phyloP scores from a whole-genome alignment of 495 filamentous ascomycete genomes.

The Hyaloscypha bicolor region DNA sequence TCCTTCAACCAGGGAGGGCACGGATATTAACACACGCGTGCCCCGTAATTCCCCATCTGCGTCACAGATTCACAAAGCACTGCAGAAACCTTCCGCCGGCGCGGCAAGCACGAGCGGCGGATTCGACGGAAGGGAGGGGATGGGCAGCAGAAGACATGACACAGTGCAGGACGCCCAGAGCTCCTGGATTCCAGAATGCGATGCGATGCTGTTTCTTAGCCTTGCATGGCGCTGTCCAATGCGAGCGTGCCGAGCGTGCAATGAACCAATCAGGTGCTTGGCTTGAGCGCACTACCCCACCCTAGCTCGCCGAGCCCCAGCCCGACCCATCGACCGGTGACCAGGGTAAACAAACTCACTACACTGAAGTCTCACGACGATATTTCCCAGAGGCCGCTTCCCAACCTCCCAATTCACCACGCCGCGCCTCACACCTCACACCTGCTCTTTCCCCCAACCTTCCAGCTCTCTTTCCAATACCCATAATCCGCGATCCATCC shows the following conservation, averaged over 20 bases:
- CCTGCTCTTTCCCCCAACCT: not conserved
- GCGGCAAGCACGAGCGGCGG: too few species aligned
- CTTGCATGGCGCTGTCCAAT: too few species aligned
- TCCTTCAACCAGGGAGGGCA: constrained; percentile 4
- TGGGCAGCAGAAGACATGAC: too few species aligned
- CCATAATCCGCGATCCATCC: not conserved
- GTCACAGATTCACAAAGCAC: not conserved
- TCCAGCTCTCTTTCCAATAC: not conserved
- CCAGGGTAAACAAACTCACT: too few species aligned
- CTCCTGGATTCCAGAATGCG: not conserved
- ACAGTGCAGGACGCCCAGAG: not conserved
- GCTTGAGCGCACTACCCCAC: not conserved
- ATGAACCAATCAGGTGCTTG: not conserved
- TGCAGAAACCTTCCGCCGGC: too few species aligned
- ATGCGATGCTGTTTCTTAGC: not conserved
- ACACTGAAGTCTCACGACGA: too few species aligned
- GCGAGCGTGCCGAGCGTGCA: not conserved
- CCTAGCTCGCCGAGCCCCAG: too few species aligned
- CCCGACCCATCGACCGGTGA: too few species aligned
- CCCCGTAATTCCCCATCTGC: constrained; percentile 1
- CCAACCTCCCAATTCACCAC: too few species aligned
- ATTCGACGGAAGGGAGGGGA: too few species aligned
- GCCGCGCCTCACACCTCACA: too few species aligned
- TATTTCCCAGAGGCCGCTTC: not conserved
- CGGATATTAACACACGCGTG: not conserved